These are phyloP conservation scores for Mrakia blollopis DNA, from an alignment of 768 basidiomycete species.

Conservation along the genomic window DNA sequence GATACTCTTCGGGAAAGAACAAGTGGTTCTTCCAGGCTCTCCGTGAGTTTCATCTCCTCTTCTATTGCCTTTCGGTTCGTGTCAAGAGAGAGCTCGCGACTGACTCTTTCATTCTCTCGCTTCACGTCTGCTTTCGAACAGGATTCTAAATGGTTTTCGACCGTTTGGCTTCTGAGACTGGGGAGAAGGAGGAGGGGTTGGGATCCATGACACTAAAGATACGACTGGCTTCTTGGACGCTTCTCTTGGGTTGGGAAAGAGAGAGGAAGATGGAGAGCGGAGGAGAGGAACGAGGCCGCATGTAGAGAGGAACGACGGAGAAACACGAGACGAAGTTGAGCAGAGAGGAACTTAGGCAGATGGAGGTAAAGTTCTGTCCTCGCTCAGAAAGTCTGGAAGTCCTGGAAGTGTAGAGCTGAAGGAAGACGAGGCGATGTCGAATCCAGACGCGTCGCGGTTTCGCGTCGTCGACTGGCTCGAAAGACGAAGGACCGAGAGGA, in stretches of 20 bases:
- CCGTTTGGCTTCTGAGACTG: neutral
- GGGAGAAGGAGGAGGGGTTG: neutral
- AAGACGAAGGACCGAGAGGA: too few relatives aligned
- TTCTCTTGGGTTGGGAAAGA: neutral
- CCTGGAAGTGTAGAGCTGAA: too few relatives aligned
- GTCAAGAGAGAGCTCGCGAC: neutral
- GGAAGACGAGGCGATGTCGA: too few relatives aligned
- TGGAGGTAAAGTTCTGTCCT: too few relatives aligned
- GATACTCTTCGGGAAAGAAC: conserved; percentile 73
- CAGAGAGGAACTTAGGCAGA: too few relatives aligned
- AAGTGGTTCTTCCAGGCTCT: conserved; percentile 93
- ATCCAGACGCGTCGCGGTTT: too few relatives aligned
- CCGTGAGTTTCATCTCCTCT: conserved; percentile 8
- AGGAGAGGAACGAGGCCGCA: neutral
- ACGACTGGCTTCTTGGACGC: neutral
- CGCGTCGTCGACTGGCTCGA: too few relatives aligned
- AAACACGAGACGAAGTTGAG: too few relatives aligned
- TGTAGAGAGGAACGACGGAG: too few relatives aligned
- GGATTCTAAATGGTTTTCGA: conserved; percentile 17
- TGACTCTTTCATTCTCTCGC: neutral
- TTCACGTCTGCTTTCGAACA: neutral
- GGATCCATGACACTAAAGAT: conserved; percentile 17
- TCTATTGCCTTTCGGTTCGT: neutral
- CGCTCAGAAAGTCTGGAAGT: too few relatives aligned
- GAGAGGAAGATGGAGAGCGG: neutral